Evolutionary conservation across 2,329 filamentous ascomycete species (phyloP).

Genomic region (Tolypocladium guangdongense): DNA sequence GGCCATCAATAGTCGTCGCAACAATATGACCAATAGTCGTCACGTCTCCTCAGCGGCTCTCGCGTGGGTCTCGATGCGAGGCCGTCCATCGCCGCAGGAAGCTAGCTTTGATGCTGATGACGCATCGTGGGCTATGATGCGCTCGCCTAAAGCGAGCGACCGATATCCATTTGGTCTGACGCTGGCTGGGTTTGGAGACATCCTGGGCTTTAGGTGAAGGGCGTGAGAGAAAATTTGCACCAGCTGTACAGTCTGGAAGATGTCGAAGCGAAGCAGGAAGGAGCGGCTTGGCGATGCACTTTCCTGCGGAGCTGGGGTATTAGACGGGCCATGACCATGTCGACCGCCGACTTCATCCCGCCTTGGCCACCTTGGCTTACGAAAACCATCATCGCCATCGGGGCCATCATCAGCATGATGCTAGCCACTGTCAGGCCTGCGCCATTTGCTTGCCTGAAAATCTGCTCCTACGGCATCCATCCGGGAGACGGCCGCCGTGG

Average conservation of each 20-base stretch:
- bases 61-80: not conserved
- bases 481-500: not conserved
- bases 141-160: not conserved
- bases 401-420: not conserved
- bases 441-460: too few species aligned
- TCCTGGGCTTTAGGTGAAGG: too few species aligned
- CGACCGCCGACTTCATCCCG: too few species aligned
- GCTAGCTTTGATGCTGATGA: too few species aligned
- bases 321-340: too few species aligned
- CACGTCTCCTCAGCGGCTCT: not conserved
- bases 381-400: not conserved
- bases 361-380: too few species aligned
- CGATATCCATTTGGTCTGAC: not conserved
- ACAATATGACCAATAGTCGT: not conserved
- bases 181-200: not conserved
- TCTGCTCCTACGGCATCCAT: too few species aligned
- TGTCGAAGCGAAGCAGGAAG: not conserved
- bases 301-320: too few species aligned
- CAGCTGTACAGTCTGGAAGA: not conserved
- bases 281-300: too few species aligned
- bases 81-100: not conserved
- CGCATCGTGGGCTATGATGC: not conserved
- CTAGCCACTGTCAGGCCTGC: not conserved
- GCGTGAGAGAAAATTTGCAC: not conserved
- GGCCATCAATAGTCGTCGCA: not conserved